Evolutionary conservation across 371 early-diverging fungal species (phyloP), one percentile per base, ranked within the genome.

Genomic region (Phascolomyces articulosus): DNA sequence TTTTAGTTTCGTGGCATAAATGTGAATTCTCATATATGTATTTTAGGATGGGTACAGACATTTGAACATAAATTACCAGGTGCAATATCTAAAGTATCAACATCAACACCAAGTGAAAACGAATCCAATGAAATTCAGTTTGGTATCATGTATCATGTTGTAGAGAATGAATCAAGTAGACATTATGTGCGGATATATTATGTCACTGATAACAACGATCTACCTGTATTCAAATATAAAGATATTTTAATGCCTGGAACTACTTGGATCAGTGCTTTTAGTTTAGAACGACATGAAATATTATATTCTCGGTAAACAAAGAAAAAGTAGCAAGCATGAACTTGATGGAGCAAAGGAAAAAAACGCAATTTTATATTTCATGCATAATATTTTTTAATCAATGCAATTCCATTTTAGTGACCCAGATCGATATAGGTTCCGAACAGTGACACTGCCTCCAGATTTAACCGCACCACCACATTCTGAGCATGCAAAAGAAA

Each of bases 231-330:
- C 26, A 15, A 54, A 28, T 63, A 55, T 21, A 63, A 63, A 31
- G 82, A 82, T 65, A 55, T 77, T 4, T 28, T 58, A n/a, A 58
- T 82, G 41, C 82, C 79, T 27, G 82, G 82, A 0, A 61, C 72
- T 16, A 78, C 71, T 0, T 82, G 79, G 79, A 67, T 79, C 27
- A 56, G 71, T 38, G 41, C 73, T 20, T 72, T 82, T 20, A 69
- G 75, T 7, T 44, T 82, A 23, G 75, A 82, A 58, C 48, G 64
- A 1, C 56, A 73, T 29, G 66, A 62, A 4, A 57, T 82, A 11
- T 26, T 82, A 11, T 74, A 74, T 66, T 65, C 79, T 21, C 71
- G 81, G 81, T 80, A 80, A 65, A 2, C 23, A 24, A 44, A n/a
- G n/a, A n/a, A n/a, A n/a, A n/a, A n/a, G n/a, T n/a, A n/a, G n/a